Conservation (phyloP, 2,329 filamentous ascomycete genomes). For the Fusarium palustre region DNA sequence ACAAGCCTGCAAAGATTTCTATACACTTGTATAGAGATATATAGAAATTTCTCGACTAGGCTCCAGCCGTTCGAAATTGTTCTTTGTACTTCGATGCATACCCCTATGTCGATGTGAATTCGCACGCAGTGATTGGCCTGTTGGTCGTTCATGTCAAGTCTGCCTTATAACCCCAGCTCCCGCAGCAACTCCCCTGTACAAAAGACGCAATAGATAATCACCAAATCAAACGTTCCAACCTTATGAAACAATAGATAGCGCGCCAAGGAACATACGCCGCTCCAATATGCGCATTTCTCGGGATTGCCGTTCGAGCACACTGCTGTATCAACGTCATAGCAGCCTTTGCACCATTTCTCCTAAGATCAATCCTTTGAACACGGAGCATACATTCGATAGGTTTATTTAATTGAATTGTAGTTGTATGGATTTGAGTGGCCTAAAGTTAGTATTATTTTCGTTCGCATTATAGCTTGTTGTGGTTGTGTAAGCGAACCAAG, state of each 20-base stretch:
- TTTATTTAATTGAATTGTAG: not conserved
- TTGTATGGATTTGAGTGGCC: not conserved
- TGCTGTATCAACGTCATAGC: not conserved
- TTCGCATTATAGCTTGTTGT: not conserved
- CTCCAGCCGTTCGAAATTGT: not conserved
- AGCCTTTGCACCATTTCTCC: too few species aligned
- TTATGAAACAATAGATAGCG: not conserved
- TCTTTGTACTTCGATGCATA: not conserved
- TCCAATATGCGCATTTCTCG: not conserved
- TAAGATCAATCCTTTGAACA: fast-evolving
- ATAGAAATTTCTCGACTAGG: not conserved
- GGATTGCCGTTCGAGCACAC: not conserved
- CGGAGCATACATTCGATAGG: fast-evolving
- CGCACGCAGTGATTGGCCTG: not conserved
- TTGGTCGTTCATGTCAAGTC: not conserved
- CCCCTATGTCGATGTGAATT: not conserved
- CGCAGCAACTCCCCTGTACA: not conserved
- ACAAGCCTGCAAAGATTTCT: fast-evolving
- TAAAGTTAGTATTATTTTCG: not conserved
- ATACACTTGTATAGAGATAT: not conserved
- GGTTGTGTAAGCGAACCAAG: not conserved
- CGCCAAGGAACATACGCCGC: not conserved
- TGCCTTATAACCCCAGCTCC: slow-evolving; percentile 1
- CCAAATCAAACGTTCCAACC: fast-evolving
- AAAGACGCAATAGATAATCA: not conserved